These are phyloP conservation scores for Porcisia deanei DNA, from an alignment of 208 protist species.

Conservation along the genomic window DNA sequence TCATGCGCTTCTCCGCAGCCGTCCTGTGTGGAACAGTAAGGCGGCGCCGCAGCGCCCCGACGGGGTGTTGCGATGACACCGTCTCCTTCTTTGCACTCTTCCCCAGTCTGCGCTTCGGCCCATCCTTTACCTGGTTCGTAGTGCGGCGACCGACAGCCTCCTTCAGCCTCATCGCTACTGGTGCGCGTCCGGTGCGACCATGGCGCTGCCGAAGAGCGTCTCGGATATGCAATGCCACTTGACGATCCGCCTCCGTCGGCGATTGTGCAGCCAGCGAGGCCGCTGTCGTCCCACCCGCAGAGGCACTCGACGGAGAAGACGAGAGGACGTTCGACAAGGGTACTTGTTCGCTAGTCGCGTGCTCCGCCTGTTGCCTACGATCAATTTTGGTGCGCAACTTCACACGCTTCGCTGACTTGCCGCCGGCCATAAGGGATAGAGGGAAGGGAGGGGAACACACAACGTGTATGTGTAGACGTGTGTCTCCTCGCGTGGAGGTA, in stretches of 20 bases:
- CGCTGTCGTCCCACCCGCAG: not conserved
- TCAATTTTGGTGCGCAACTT: constrained; percentile 23
- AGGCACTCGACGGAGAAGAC: not conserved
- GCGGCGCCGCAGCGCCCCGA: constrained; percentile 13
- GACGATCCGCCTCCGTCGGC: constrained; percentile 3
- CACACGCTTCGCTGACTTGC: constrained; percentile 30
- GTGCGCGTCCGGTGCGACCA: constrained; percentile 14
- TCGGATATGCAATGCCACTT: constrained; percentile 17
- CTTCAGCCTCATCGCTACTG: not conserved
- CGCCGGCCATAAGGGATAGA: constrained; percentile 14
- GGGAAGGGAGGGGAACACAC: too few species aligned
- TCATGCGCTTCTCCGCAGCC: constrained; percentile 53
- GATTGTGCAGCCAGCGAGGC: not conserved
- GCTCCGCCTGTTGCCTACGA: constrained; percentile 6
- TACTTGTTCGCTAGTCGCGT: not conserved
- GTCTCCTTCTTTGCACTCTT: constrained; percentile 25
- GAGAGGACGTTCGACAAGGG: not conserved
- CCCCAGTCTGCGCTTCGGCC: constrained; percentile 1
- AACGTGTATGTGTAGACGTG: not conserved
- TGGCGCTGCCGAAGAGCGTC: constrained; percentile 27
- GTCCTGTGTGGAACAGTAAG: constrained; percentile 14
- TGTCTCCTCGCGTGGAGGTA: not conserved
- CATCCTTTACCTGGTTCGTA: not conserved
- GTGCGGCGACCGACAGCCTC: not conserved
- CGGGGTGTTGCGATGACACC: constrained; percentile 8